These are phyloP conservation scores for cucumber (Cucumis sativus) DNA, from an alignment of 306 rosid genomes.

Conservation along the genomic window DNA sequence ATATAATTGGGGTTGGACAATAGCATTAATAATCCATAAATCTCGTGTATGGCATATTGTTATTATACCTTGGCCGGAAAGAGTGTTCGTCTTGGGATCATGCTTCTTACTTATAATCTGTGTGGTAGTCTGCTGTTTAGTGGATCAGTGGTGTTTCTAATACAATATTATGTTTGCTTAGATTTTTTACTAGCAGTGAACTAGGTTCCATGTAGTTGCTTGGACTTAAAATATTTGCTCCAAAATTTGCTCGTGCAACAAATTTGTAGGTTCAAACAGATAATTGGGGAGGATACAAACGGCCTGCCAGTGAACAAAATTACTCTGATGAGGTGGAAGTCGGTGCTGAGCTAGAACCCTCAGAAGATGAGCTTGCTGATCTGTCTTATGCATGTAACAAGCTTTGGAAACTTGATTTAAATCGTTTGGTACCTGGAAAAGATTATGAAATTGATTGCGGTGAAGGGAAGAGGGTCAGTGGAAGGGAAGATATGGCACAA, in stretches of 20 bases:
- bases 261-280: constrained; percentile 51
- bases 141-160: background rate
- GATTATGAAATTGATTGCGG: constrained; percentile 94
- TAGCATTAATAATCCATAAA: background rate
- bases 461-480: constrained; percentile 71
- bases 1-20: background rate
- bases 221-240: background rate
- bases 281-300: constrained; percentile 57
- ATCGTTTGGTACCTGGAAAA: constrained; percentile 64
- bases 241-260: constrained; percentile 4
- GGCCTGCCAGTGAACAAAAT: constrained; percentile 55
- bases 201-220: background rate
- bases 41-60: background rate
- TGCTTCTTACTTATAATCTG: background rate
- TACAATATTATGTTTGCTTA: background rate
- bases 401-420: constrained; percentile 80
- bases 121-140: background rate
- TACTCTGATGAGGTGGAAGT: constrained; percentile 56
- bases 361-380: constrained; percentile 64
- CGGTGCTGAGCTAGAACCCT: constrained; percentile 40
- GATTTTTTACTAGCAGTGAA: background rate
- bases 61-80: background rate
- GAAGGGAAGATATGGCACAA: constrained; percentile 61
- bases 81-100: background rate
- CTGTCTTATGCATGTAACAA: constrained; percentile 60